Percentiles rank a stretch among this genome's conserved stretches.
Conservation (phyloP, 495 filamentous ascomycete species). For the Penicillium arizonense region DNA sequence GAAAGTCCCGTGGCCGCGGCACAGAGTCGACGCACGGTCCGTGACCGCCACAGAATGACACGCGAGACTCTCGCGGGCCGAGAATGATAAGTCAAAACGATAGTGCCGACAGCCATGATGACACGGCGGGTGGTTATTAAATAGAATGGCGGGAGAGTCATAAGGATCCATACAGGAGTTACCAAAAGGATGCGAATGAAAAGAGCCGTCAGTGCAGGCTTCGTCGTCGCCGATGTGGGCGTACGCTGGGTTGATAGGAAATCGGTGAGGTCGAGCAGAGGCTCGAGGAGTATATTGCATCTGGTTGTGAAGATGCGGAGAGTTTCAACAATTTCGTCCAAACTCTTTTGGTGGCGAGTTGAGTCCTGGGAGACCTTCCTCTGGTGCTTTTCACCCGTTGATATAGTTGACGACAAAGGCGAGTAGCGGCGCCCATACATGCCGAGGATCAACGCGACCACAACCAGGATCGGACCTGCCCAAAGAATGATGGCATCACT, state of each 20-base stretch:
- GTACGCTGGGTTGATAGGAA: slow-evolving; percentile 91
- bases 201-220: slow-evolving; percentile 85
- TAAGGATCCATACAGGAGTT: slow-evolving; percentile 79
- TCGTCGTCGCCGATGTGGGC: slow-evolving; percentile 86
- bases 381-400: slow-evolving; percentile 60
- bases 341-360: slow-evolving; percentile 74
- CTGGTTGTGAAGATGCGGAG: slow-evolving; percentile 82
- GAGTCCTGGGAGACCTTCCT: slow-evolving; percentile 53
- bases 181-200: slow-evolving; percentile 86
- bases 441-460: slow-evolving; percentile 74
- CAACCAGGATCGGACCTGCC: slow-evolving; percentile 80
- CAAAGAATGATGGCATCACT: slow-evolving; percentile 76
- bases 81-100: slow-evolving; percentile 87
- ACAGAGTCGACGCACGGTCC: slow-evolving; percentile 62
- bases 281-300: slow-evolving; percentile 89
- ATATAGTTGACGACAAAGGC: slow-evolving; percentile 81
- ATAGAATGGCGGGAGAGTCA: slow-evolving; percentile 77
- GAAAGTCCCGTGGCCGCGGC: slow-evolving; percentile 75
- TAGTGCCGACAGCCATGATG: slow-evolving; percentile 72
- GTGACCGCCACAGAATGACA: slow-evolving; percentile 87
- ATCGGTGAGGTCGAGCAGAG: slow-evolving; percentile 82
- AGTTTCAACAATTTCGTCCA: slow-evolving; percentile 96
- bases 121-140: slow-evolving; percentile 88
- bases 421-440: slow-evolving; percentile 94
- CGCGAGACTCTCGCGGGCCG: slow-evolving; percentile 81